phyloP scores from a whole-genome alignment of 768 basidiomycete species.

The Naganishia friedmannii region DNA sequence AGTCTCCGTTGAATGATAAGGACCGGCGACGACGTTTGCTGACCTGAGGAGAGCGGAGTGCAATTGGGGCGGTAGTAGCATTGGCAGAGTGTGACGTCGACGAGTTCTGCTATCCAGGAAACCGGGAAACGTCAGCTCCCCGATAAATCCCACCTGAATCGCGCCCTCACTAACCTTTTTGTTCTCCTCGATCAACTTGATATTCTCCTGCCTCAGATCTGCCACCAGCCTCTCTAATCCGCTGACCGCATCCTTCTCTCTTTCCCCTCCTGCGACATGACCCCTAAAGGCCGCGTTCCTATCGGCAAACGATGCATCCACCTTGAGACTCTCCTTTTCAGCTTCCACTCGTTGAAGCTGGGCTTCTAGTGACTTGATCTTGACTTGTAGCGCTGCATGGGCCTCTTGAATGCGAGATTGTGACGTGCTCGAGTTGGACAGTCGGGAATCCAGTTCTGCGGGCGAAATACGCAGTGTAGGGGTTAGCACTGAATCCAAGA shows the following conservation, averaged over 20 bases:
- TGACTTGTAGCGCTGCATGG: slow-evolving; percentile 28
- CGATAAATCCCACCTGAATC: neutral
- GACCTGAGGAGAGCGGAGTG: slow-evolving; percentile 6
- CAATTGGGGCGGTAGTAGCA: neutral
- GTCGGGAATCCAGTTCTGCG: slow-evolving; percentile 33
- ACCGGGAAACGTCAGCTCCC: neutral
- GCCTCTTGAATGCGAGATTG: slow-evolving; percentile 32
- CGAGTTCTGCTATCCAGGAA: neutral
- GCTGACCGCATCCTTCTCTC: slow-evolving; percentile 34
- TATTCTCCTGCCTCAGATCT: slow-evolving; percentile 39
- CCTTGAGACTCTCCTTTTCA: slow-evolving; percentile 37
- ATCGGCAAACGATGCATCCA: slow-evolving; percentile 32
- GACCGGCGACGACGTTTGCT: slow-evolving; percentile 25
- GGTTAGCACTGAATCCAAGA: neutral
- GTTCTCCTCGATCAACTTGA: slow-evolving; percentile 30
- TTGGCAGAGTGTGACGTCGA: neutral
- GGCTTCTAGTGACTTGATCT: slow-evolving; percentile 37
- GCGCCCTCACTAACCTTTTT: slow-evolving; percentile 20
- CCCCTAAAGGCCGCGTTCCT: slow-evolving; percentile 6
- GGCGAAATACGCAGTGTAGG: neutral
- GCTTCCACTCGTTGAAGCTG: slow-evolving; percentile 33
- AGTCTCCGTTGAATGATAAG: slow-evolving; percentile 32
- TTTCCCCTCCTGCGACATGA: slow-evolving; percentile 20
- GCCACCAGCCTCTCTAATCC: slow-evolving; percentile 37
- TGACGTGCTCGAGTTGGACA: slow-evolving; percentile 23